These are phyloP conservation scores for Haplosporangium sp. DNA, from an alignment of 371 early-diverging fungal genomes.

Conservation along the genomic window DNA sequence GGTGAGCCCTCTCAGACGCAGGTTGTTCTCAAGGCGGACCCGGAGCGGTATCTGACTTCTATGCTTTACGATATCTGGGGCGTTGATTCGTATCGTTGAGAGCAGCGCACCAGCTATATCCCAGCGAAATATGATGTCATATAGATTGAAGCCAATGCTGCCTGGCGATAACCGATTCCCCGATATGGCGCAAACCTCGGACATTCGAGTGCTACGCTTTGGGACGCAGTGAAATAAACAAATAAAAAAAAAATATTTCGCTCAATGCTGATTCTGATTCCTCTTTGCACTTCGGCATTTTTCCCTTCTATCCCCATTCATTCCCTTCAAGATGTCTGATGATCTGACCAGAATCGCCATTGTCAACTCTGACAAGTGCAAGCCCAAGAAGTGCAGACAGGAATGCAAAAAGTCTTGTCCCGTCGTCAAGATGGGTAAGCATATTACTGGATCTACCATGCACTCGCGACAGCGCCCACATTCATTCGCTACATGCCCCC, in stretches of 20 bases:
- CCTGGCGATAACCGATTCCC: too few relatives aligned
- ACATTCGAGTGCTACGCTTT: too few relatives aligned
- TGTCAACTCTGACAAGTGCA: conserved; percentile 97
- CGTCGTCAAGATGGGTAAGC: conserved; percentile 70
- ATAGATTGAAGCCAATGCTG: not conserved
- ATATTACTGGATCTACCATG: conserved; percentile 10
- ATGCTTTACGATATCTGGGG: conserved; percentile 53
- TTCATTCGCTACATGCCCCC: not conserved
- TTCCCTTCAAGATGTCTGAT: conserved; percentile 65
- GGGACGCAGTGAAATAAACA: not conserved
- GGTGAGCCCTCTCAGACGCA: conserved; percentile 51
- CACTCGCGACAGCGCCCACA: not conserved
- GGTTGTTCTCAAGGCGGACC: conserved; percentile 56
- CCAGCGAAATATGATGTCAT: not conserved
- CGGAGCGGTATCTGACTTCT: conserved; percentile 46
- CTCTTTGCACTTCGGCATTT: conserved; percentile 16
- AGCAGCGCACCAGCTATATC: not conserved
- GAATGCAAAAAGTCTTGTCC: conserved; percentile 86
- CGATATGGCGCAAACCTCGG: too few relatives aligned
- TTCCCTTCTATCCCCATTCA: conserved; percentile 16
- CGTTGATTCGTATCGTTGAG: conserved; percentile 10
- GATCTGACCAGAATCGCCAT: conserved; percentile 96
- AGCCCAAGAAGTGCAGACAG: conserved; percentile 99
- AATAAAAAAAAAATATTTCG: conserved; percentile 19
- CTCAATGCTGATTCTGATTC: conserved; percentile 1